Conservation (phyloP, 495 filamentous ascomycete species). For the Neurospora sp. region DNA sequence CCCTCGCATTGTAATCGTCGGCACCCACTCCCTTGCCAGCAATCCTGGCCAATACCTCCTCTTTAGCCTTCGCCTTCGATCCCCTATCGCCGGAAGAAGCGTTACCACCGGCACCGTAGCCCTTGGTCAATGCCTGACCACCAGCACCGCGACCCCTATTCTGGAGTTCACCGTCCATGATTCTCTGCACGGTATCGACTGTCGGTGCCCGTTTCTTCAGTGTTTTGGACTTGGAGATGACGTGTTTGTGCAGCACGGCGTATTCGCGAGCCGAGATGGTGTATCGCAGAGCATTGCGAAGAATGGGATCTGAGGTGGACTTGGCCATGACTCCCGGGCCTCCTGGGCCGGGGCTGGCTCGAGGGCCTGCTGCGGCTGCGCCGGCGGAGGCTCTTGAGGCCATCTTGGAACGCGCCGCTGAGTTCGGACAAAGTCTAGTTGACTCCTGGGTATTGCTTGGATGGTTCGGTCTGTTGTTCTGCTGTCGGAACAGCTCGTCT, state of each 20-base stretch:
- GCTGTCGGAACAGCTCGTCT: not conserved
- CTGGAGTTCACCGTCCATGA: constrained; percentile 29
- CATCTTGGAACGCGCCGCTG: constrained; percentile 13
- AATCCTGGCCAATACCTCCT: constrained; percentile 3
- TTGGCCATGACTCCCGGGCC: constrained; percentile 21
- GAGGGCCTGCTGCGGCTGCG: constrained; percentile 2
- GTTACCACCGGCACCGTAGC: not conserved
- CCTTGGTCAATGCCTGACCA: not conserved
- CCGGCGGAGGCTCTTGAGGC: constrained; percentile 9
- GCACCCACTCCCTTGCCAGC: constrained; percentile 6
- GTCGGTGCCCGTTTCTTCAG: constrained; percentile 52
- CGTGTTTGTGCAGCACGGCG: constrained; percentile 65
- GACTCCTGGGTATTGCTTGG: not conserved
- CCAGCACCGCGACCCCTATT: constrained; percentile 2
- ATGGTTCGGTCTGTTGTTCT: not conserved
- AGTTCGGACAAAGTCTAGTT: not conserved
- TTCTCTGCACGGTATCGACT: constrained; percentile 35
- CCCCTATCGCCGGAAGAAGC: not conserved
- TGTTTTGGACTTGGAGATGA: constrained; percentile 55
- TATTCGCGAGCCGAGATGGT: constrained; percentile 81
- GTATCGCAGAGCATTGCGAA: constrained; percentile 72
- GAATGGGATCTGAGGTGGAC: constrained; percentile 46
- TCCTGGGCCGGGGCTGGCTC: constrained; percentile 8
- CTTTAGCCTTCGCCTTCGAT: constrained; percentile 12
- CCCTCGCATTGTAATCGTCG: constrained; percentile 69